Evolutionary conservation across 805 yeast genomes (phyloP).

Genomic region (Ogataea ganodermae): DNA sequence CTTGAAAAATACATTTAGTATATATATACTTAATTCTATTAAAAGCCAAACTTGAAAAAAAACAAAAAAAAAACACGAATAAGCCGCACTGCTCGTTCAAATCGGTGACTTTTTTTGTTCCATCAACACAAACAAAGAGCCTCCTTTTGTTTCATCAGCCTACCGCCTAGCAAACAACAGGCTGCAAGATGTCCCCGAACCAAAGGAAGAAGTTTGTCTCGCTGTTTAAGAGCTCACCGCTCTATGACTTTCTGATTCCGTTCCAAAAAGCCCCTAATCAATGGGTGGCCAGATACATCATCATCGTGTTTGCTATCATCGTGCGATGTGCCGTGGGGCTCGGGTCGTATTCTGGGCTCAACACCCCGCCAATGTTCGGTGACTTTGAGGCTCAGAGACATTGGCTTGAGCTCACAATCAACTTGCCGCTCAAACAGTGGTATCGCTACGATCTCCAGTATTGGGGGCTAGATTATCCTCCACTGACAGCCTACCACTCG

Average conservation of each 20-base stretch:
- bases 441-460: slow-evolving; percentile 85
- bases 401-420: slow-evolving; percentile 91
- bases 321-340: slow-evolving; percentile 84
- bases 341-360: slow-evolving; percentile 81
- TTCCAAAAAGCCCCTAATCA: slow-evolving; percentile 82
- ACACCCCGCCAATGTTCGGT: slow-evolving; percentile 79
- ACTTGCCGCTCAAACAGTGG: slow-evolving; percentile 77
- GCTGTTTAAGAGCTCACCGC: slow-evolving; percentile 53
- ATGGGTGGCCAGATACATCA: slow-evolving; percentile 85
- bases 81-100: neutral
- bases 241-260: slow-evolving; percentile 74
- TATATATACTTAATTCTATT: neutral
- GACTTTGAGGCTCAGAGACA: slow-evolving; percentile 98
- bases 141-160: neutral
- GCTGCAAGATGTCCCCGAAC: neutral
- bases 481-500: slow-evolving; percentile 92
- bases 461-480: slow-evolving; percentile 98
- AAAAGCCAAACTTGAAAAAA: too few species aligned
- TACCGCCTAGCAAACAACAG: too few species aligned
- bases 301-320: slow-evolving; percentile 70
- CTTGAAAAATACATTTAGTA: slow-evolving; percentile 28
- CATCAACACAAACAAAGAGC: neutral
- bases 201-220: slow-evolving; percentile 31
- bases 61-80: neutral
- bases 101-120: too few species aligned